These are phyloP conservation scores for Vitis riparia DNA, from an alignment of 164 flowering plant genomes.

Conservation along the genomic window DNA sequence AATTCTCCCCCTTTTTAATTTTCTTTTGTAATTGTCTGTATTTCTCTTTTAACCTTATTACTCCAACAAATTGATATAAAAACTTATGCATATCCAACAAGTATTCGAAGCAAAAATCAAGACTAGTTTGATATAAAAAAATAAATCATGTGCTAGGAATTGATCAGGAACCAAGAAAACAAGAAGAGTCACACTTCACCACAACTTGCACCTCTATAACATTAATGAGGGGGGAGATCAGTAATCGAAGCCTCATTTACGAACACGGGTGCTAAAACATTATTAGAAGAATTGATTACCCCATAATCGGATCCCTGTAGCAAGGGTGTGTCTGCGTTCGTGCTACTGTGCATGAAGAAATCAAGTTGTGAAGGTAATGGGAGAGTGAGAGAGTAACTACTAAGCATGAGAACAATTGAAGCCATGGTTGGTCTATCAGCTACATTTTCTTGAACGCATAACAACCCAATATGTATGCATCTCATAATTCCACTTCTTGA, in stretches of 20 bases:
- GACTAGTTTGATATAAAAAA: too few relatives aligned
- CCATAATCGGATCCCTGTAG: not conserved
- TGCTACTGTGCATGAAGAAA: constrained; percentile 17
- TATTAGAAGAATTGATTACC: not conserved
- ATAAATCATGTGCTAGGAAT: too few relatives aligned
- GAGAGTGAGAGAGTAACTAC: constrained; percentile 26
- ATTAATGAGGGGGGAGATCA: constrained; percentile 17
- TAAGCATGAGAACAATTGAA: constrained; percentile 42
- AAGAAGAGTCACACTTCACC: too few relatives aligned
- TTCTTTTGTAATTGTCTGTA: too few relatives aligned
- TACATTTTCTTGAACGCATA: constrained; percentile 50
- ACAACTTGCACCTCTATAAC: too few relatives aligned
- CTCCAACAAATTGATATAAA: too few relatives aligned
- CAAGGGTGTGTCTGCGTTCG: not conserved
- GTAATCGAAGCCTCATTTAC: constrained; percentile 13
- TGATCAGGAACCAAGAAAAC: too few relatives aligned
- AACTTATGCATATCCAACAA: too few relatives aligned
- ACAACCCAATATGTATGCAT: constrained; percentile 48
- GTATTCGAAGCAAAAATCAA: too few relatives aligned
- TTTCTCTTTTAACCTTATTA: too few relatives aligned
- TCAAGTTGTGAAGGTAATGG: constrained; percentile 39
- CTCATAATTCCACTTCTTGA: constrained; percentile 31
- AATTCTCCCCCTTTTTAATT: too few relatives aligned
- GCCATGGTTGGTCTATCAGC: constrained; percentile 51
- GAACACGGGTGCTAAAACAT: not conserved